phyloP scores from a whole-genome alignment of 1,139 yeast species.

The Lodderomyces parapsilosis region DNA sequence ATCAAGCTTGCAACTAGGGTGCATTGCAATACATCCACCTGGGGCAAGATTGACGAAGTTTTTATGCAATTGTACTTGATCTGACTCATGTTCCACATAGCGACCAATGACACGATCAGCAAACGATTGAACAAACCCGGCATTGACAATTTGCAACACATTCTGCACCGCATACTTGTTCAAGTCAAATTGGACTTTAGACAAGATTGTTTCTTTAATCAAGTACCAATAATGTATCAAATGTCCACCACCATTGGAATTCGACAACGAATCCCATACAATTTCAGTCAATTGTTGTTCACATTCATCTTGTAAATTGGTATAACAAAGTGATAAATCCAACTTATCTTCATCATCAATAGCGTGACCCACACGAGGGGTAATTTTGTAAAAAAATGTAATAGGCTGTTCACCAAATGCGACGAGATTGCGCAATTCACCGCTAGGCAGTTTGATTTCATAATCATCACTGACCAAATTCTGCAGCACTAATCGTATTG shows the following conservation, averaged over 20 bases:
- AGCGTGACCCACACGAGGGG: conserved; percentile 19
- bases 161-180: conserved; percentile 37
- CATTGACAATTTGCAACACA: conserved; percentile 23
- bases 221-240: conserved; percentile 26
- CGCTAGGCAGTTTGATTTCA: conserved; percentile 28
- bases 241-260: too few species aligned
- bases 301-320: conserved; percentile 47
- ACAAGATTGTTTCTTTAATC: conserved; percentile 23
- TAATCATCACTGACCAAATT: conserved; percentile 41
- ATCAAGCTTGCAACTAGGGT: not conserved
- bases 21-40: not conserved
- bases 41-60: conserved; percentile 9
- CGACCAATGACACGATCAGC: conserved; percentile 16
- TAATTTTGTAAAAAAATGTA: conserved; percentile 56
- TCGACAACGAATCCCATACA: conserved; percentile 11
- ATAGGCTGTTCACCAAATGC: conserved; percentile 74
- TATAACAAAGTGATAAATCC: conserved; percentile 22
- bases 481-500: conserved; percentile 53
- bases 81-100: conserved; percentile 16
- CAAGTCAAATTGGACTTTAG: conserved; percentile 31
- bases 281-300: conserved; percentile 6
- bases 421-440: conserved; percentile 29
- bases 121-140: conserved; percentile 15
- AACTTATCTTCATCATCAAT: conserved; percentile 35
- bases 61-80: conserved; percentile 16